These are phyloP conservation scores for Leptographium galeiforme DNA, from an alignment of 2,329 filamentous ascomycete genomes.

Conservation along the genomic window DNA sequence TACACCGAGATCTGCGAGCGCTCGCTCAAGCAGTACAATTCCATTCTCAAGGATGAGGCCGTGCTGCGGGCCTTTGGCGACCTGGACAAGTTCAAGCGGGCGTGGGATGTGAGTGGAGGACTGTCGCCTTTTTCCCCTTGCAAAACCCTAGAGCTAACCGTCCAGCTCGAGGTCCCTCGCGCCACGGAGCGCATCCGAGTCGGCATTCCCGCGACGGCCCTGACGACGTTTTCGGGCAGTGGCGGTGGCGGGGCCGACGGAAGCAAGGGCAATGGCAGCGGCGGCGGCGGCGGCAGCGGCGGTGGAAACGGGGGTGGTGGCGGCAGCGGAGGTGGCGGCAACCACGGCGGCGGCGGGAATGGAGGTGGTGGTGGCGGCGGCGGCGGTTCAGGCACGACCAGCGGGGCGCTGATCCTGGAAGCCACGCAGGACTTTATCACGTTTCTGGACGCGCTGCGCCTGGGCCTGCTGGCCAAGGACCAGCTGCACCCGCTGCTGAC, in stretches of 20 bases:
- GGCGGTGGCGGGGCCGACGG: conserved; percentile 21
- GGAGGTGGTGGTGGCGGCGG: conserved; percentile 26
- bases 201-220: conserved; percentile 77
- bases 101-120: conserved; percentile 67
- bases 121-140: no score
- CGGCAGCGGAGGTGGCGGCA: conserved; percentile 60
- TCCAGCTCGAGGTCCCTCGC: conserved; percentile 80
- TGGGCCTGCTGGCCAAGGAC: conserved; percentile 88
- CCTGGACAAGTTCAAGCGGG: conserved; percentile 77
- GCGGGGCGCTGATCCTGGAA: conserved; percentile 61
- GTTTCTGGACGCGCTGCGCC: conserved; percentile 84
- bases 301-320: conserved; percentile 35
- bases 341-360: conserved; percentile 32
- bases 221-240: conserved; percentile 32
- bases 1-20: conserved; percentile 96
- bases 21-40: conserved; percentile 91
- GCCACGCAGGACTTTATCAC: conserved; percentile 99
- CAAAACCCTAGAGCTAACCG: no score
- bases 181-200: conserved; percentile 87
- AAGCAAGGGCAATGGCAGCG: conserved; percentile 28
- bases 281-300: conserved; percentile 38
- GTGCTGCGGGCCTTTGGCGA: conserved; percentile 83
- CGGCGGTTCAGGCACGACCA: conserved; percentile 29
- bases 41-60: conserved; percentile 76
- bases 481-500: conserved; percentile 89